These are phyloP conservation scores for Petunia secreta DNA, from an alignment of 257 asterid species.

Conservation along the genomic window DNA sequence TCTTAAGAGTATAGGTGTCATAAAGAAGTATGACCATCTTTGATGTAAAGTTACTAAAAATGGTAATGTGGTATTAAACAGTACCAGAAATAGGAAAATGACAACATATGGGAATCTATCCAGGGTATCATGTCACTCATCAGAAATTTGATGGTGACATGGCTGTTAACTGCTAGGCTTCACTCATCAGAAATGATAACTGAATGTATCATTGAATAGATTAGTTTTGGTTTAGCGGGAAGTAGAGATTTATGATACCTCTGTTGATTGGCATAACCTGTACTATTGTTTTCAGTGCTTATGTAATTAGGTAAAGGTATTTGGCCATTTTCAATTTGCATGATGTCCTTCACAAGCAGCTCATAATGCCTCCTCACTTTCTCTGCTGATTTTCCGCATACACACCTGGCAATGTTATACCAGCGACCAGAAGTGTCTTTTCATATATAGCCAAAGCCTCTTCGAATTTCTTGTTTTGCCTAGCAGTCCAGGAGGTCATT, in stretches of 20 bases:
- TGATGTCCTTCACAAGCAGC: conserved; percentile 42
- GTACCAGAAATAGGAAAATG: conserved; percentile 9
- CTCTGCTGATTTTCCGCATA: conserved; percentile 46
- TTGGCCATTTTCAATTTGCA: conserved; percentile 43
- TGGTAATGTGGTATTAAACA: conserved; percentile 14
- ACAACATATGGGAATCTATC: conserved; percentile 19
- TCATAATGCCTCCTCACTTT: conserved; percentile 51
- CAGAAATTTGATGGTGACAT: no score
- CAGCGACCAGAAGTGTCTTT: conserved; percentile 56
- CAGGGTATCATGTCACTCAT: neutral
- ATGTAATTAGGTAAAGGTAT: conserved; percentile 48
- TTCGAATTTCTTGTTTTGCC: conserved; percentile 54
- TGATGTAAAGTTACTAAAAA: neutral
- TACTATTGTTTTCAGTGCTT: conserved; percentile 29
- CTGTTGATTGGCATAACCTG: conserved; percentile 36
- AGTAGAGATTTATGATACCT: conserved; percentile 34
- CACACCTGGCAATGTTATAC: conserved; percentile 51
- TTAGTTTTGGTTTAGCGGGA: neutral
- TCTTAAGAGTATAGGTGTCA: neutral
- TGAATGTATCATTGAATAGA: neutral
- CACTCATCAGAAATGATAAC: neutral
- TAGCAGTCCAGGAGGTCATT: conserved; percentile 67
- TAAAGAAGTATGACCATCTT: no score
- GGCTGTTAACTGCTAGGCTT: no score
- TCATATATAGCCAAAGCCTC: conserved; percentile 51